Conservation (phyloP, 2,329 filamentous ascomycete genomes). For the Teratosphaeria gauchensis region DNA sequence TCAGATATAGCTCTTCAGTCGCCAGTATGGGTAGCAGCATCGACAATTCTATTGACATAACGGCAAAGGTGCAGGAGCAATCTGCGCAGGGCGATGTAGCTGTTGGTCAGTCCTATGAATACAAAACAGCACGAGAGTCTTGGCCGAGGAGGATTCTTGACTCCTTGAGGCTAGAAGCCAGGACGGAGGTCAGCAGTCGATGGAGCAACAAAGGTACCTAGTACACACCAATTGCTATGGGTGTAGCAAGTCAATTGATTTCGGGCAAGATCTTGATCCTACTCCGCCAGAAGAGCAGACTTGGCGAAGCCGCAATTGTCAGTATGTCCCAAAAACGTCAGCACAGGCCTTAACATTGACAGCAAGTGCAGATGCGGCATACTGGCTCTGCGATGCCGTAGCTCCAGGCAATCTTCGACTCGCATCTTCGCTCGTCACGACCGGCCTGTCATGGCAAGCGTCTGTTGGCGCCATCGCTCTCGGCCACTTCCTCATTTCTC, state of each 20-base stretch:
- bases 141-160: slow-evolving; percentile 5
- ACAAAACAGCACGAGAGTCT: not conserved
- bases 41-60: not conserved
- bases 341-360: not conserved
- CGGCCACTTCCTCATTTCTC: slow-evolving; percentile 11
- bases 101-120: not conserved
- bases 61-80: not conserved
- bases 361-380: slow-evolving; percentile 7
- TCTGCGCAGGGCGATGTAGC: not conserved
- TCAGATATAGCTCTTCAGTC: not conserved
- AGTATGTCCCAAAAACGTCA: not conserved
- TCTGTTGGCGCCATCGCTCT: slow-evolving; percentile 13
- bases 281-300: slow-evolving; percentile 7
- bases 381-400: slow-evolving; percentile 18
- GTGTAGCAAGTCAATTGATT: not conserved
- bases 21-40: not conserved
- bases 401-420: slow-evolving; percentile 12
- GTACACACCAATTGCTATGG: too few relatives aligned
- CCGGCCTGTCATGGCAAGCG: slow-evolving; percentile 12
- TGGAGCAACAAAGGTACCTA: slow-evolving; percentile 5
- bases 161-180: slow-evolving; percentile 9
- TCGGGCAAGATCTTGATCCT: slow-evolving; percentile 7
- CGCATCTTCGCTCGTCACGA: slow-evolving; percentile 12
- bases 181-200: not conserved
- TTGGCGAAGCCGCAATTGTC: slow-evolving; percentile 10